Percentiles rank a stretch among this genome's conserved stretches.
Conservation (phyloP, 2,329 filamentous ascomycete genomes). For the Tolypocladium endophyticum region DNA sequence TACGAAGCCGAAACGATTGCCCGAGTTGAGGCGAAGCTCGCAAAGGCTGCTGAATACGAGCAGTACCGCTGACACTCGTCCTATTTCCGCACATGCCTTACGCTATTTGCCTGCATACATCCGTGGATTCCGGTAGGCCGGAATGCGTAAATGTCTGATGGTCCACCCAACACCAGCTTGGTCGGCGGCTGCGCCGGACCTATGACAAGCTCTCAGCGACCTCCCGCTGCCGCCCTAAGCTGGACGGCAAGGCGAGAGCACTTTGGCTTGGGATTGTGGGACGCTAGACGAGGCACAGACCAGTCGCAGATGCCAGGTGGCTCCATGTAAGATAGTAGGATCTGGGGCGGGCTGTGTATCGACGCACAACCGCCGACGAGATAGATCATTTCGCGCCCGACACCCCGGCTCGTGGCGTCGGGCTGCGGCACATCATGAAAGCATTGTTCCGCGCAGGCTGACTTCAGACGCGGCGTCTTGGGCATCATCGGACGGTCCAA, state of each 20-base stretch:
- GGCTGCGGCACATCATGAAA: neutral
- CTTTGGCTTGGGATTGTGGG: neutral
- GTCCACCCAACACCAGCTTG: neutral
- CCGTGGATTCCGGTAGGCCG: neutral
- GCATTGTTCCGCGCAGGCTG: neutral
- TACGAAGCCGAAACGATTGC: constrained; percentile 61
- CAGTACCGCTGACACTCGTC: constrained; percentile 27
- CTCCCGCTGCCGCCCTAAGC: no score
- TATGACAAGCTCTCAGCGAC: neutral
- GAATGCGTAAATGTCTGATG: neutral
- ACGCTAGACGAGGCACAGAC: neutral
- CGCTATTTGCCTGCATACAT: neutral
- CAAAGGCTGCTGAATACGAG: constrained; percentile 55
- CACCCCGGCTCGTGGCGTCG: neutral
- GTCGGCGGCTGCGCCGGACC: neutral
- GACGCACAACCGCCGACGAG: neutral
- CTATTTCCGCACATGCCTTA: no score
- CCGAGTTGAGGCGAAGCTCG: constrained; percentile 54
- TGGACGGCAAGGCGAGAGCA: neutral
- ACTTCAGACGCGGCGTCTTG: neutral
- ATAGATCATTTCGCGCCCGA: neutral
- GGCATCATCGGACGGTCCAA: neutral
- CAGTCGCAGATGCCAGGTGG: neutral
- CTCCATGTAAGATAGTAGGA: neutral
- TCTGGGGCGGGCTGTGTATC: neutral